Conservation (phyloP, 768 basidiomycete species). For the button mushroom (Agaricus bisporus) region DNA sequence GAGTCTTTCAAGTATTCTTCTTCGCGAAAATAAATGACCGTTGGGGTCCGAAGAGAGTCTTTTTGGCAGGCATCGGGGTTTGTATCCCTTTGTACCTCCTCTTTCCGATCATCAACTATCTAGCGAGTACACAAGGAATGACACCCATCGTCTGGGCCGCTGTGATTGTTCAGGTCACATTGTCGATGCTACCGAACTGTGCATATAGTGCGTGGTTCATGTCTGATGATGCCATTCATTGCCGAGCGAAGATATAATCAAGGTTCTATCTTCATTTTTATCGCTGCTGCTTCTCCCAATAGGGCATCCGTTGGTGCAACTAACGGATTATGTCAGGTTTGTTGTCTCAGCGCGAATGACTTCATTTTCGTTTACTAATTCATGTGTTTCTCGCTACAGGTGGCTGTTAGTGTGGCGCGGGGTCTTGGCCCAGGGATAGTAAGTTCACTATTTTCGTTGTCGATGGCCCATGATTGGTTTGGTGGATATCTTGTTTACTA, state of each 20-base stretch:
- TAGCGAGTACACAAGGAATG: slow-evolving; percentile 47
- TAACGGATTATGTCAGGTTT: slow-evolving; percentile 57
- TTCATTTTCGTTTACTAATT: not conserved
- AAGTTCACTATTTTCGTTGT: slow-evolving; percentile 64
- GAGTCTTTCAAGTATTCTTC: slow-evolving; percentile 59
- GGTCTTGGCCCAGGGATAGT: slow-evolving; percentile 52
- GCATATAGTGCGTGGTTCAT: slow-evolving; percentile 44
- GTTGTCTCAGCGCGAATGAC: not conserved
- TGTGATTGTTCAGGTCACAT: slow-evolving; percentile 42
- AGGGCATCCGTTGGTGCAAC: slow-evolving; percentile 62
- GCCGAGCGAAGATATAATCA: not conserved
- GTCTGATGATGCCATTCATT: not conserved
- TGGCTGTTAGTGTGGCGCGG: slow-evolving; percentile 32
- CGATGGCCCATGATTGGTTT: slow-evolving; percentile 44
- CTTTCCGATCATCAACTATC: slow-evolving; percentile 55
- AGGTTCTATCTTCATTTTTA: slow-evolving; percentile 71
- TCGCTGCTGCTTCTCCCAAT: slow-evolving; percentile 61
- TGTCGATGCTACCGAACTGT: slow-evolving; percentile 42
- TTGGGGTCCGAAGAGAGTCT: slow-evolving; percentile 62
- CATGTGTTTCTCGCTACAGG: slow-evolving; percentile 14
- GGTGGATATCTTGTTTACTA: slow-evolving; percentile 56
- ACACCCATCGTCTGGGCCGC: slow-evolving; percentile 41
- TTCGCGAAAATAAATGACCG: slow-evolving; percentile 56
- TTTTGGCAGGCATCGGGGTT: slow-evolving; percentile 41
- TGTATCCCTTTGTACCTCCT: slow-evolving; percentile 47